Evolutionary conservation across 305 asterid species (phyloP), one percentile per base, ranked within the genome.

Genomic region (Andrographis paniculata): DNA sequence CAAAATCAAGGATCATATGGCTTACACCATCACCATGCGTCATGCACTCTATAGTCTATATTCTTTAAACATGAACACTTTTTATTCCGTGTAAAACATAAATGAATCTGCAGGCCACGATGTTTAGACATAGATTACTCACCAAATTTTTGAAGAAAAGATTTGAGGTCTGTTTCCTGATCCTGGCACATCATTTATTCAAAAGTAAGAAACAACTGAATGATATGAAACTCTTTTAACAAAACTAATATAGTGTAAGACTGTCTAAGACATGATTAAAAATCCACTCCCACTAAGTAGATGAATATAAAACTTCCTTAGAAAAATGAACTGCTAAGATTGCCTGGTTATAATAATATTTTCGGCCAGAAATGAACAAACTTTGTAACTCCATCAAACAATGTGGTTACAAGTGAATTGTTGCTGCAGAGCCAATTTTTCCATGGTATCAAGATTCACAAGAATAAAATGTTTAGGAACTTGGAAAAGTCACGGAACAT

Each of bases 91-190:
- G 13, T 33, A 58, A 40, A 50, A 30, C 1, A 30, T 38, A 13
- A 20, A 31, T 16, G 12, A 13, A 60, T 50, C 20, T 14, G 17
- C 46, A 61, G 8, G 40, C 52, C 47, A 58, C 15, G 39, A 55
- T 11, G 21, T 38, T 37, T 4, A 19, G 20, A 40, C 50, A 55
- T 23, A 51, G 42, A 56, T 53, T 60, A 75, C 93, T 79, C 70
- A 89, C 97, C 97, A 72, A 85, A 61, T 64, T 53, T 74, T 60
- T 76, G 78, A 65, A 85, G 87, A 58, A 85, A 63, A 35, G 82
- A 77, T 28, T 67, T 82, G 76, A 78, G 61, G 68, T 82, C 76
- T 44, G 68, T 63, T 46, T 59, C 54, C 48, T 30, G 77, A 35
- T 76, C 94, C 97, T 88, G 61, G 50, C 57, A 72, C 70, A 73